Conservation (phyloP, 495 filamentous ascomycete species). For the Podospora pseudoanserina region DNA sequence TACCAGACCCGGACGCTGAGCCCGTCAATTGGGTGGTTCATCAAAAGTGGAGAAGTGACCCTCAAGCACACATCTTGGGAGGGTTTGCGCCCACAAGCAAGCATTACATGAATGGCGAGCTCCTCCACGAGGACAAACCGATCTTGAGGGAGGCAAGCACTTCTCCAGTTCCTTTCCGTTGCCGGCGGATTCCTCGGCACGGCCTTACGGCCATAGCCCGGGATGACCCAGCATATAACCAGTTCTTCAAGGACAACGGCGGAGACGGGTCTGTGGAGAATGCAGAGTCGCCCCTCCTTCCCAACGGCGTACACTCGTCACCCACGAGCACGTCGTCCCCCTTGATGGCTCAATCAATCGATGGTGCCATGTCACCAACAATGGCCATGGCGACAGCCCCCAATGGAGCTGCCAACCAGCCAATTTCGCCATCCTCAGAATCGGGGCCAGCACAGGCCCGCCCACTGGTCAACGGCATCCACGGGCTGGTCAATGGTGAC, state of each 20-base stretch:
- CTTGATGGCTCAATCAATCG: slow-evolving; percentile 9
- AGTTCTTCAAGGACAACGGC: slow-evolving; percentile 46
- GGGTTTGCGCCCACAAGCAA: slow-evolving; percentile 45
- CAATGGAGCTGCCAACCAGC: slow-evolving; percentile 23
- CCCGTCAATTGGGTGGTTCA: slow-evolving; percentile 33
- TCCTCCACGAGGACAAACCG: slow-evolving; percentile 42
- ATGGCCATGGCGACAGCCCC: slow-evolving; percentile 9
- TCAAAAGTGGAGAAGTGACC: slow-evolving; percentile 54
- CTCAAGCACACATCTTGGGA: slow-evolving; percentile 37
- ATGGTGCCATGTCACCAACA: slow-evolving; percentile 25
- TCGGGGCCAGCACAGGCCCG: slow-evolving; percentile 28
- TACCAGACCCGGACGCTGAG: slow-evolving; percentile 43
- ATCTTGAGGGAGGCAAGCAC: slow-evolving; percentile 35
- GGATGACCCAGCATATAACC: slow-evolving; percentile 46
- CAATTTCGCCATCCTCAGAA: slow-evolving; percentile 34
- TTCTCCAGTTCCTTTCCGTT: slow-evolving; percentile 40
- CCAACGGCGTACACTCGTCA: slow-evolving; percentile 37
- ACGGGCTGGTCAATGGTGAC: slow-evolving; percentile 20
- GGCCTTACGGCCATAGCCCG: slow-evolving; percentile 42
- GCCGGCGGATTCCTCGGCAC: slow-evolving; percentile 44
- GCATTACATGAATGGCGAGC: slow-evolving; percentile 45
- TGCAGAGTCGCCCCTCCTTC: slow-evolving; percentile 23
- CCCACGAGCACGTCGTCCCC: slow-evolving; percentile 23
- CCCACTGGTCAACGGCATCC: slow-evolving; percentile 31
- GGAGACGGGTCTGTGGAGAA: slow-evolving; percentile 36